A percentile compares a stretch with the other conserved stretches of the same genome.
Evolutionary conservation across 441 rosid species (phyloP).

Genomic region (Mallotus japonicus): DNA sequence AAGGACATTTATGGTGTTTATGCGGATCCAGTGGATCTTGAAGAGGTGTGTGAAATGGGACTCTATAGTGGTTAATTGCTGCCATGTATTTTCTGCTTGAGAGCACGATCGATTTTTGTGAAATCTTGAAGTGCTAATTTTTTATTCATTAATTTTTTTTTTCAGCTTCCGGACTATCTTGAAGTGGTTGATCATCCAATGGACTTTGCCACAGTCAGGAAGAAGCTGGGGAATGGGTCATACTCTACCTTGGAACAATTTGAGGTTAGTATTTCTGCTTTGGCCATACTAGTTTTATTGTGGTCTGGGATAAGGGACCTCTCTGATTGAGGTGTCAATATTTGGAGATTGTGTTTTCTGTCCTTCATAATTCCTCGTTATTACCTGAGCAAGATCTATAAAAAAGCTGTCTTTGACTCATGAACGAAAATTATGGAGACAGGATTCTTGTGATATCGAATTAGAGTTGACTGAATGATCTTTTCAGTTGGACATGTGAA

Average conservation of each 20-base stretch:
- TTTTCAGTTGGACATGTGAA: not conserved
- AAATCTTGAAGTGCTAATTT: slow-evolving; percentile 3
- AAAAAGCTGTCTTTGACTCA: not conserved
- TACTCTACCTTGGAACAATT: slow-evolving; percentile 67
- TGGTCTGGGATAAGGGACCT: slow-evolving; percentile 10
- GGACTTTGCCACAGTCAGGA: slow-evolving; percentile 89
- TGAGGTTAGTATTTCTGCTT: slow-evolving; percentile 54
- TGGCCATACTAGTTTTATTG: slow-evolving; percentile 1
- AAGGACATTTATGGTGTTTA: slow-evolving; percentile 92
- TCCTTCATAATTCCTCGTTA: not conserved
- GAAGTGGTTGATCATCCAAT: slow-evolving; percentile 82
- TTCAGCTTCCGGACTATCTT: slow-evolving; percentile 88
- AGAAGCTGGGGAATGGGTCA: slow-evolving; percentile 77
- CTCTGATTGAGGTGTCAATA: not conserved
- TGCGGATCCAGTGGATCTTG: slow-evolving; percentile 90
- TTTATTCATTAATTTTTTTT: slow-evolving; percentile 25
- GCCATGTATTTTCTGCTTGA: not conserved
- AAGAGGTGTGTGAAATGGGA: slow-evolving; percentile 44
- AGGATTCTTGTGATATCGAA: not conserved
- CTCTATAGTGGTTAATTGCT: slow-evolving; percentile 26
- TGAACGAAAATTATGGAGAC: not conserved
- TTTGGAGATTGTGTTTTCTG: not conserved
- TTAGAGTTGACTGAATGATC: not conserved
- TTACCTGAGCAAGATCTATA: not conserved
- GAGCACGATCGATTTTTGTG: not conserved